Evolutionary conservation across 1,284 basidiomycete genomes (phyloP).

Genomic region (Trametes sp.): DNA sequence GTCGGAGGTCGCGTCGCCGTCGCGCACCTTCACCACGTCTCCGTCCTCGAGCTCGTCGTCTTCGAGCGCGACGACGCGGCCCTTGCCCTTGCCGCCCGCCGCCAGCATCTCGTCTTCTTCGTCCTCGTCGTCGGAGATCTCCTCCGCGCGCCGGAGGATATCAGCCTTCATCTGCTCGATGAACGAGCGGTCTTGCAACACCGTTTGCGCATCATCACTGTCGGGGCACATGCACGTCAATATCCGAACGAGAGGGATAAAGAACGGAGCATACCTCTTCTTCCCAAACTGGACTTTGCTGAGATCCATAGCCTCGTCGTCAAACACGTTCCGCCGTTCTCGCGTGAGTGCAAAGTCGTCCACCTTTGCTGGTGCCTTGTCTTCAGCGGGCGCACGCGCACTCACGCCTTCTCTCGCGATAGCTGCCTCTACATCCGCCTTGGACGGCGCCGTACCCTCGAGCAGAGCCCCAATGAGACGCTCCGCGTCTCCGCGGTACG

Average conservation of each 20-base stretch:
- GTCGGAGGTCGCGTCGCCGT: constrained; percentile 68
- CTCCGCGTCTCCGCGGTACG: constrained; percentile 60
- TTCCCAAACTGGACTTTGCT: constrained; percentile 71
- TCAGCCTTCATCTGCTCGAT: constrained; percentile 81
- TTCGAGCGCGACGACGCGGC: constrained; percentile 52
- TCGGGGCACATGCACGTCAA: background rate
- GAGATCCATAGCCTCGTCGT: constrained; percentile 73
- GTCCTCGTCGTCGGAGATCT: constrained; percentile 70
- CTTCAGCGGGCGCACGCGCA: background rate
- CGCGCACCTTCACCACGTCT: constrained; percentile 57
- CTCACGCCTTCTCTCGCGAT: constrained; percentile 14
- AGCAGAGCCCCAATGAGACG: constrained; percentile 72
- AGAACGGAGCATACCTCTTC: constrained; percentile 55
- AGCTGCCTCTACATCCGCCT: constrained; percentile 44
- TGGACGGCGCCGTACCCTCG: constrained; percentile 68
- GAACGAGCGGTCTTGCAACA: constrained; percentile 65
- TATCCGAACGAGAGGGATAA: background rate
- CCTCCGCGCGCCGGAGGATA: constrained; percentile 80
- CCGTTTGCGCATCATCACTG: constrained; percentile 53
- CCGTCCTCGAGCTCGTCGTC: constrained; percentile 59
- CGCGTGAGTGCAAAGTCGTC: constrained; percentile 48
- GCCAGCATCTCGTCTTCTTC: constrained; percentile 52
- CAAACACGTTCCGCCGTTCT: constrained; percentile 75
- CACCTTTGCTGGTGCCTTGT: constrained; percentile 8
- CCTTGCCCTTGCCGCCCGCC: constrained; percentile 36